Conservation (phyloP, 441 rosid genomes). For the Corymbia citriodora region DNA sequence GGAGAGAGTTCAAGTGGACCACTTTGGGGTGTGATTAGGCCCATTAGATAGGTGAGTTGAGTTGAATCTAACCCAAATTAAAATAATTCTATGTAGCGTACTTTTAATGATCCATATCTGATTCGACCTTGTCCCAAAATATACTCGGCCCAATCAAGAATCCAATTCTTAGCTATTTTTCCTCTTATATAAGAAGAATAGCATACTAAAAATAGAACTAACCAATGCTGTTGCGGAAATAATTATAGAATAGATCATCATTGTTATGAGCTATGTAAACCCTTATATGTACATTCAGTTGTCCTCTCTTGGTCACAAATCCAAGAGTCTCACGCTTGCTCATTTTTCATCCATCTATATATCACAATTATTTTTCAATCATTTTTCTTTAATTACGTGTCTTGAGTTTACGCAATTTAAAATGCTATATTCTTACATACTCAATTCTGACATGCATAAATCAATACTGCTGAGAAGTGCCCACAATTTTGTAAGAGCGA, state of each 20-base stretch:
- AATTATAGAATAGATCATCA: rapidly evolving
- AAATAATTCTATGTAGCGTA: rapidly evolving
- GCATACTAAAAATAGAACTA: neutral
- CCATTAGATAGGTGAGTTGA: rapidly evolving
- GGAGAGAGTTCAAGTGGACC: neutral
- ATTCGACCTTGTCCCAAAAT: rapidly evolving
- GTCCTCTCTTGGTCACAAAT: neutral
- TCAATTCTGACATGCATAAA: neutral
- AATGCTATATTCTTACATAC: neutral
- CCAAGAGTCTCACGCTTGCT: neutral
- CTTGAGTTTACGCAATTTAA: neutral
- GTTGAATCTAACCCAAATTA: neutral
- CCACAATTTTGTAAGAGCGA: neutral
- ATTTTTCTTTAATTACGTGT: too few relatives aligned
- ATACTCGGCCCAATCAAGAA: rapidly evolving
- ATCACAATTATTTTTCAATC: too few relatives aligned
- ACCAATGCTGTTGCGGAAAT: rapidly evolving
- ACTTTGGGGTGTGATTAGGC: neutral
- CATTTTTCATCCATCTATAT: neutral
- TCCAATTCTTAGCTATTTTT: rapidly evolving
- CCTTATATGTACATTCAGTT: rapidly evolving
- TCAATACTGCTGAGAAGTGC: neutral
- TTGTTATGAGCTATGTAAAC: too few relatives aligned
- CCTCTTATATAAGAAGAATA: neutral
- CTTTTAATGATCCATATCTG: rapidly evolving